Percentiles rank a stretch among this genome's conserved stretches.
Conservation (phyloP, 1,284 basidiomycete species). For the Ganoderma resinaceum region DNA sequence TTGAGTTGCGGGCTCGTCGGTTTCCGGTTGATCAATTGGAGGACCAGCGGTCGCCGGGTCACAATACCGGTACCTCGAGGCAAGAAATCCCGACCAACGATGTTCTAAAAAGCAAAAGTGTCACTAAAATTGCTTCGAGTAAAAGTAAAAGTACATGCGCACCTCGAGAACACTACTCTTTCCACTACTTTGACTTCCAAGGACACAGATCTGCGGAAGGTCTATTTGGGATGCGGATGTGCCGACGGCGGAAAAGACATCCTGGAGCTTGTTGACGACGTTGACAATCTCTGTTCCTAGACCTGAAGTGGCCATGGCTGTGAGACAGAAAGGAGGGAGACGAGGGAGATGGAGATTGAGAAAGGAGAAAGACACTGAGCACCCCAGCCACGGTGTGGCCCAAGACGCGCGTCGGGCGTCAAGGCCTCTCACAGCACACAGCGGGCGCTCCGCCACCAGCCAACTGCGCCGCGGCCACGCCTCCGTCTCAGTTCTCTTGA, state of each 20-base stretch:
- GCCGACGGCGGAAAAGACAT: constrained; percentile 86
- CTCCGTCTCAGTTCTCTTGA: too few relatives aligned
- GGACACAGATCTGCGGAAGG: constrained; percentile 87
- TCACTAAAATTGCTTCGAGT: background rate
- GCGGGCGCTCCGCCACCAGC: background rate
- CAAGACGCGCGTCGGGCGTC: constrained; percentile 30
- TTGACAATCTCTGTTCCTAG: constrained; percentile 81
- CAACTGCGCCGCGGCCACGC: background rate
- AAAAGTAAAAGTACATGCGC: constrained; percentile 29
- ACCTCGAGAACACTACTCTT: constrained; percentile 90
- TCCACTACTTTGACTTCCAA: constrained; percentile 87
- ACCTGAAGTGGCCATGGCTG: constrained; percentile 59
- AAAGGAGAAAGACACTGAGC: constrained; percentile 24
- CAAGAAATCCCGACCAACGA: constrained; percentile 96
- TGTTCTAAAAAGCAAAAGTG: constrained; percentile 68
- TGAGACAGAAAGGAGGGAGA: constrained; percentile 6
- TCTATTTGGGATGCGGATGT: constrained; percentile 79
- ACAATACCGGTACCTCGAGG: constrained; percentile 98
- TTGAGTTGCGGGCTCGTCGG: constrained; percentile 56
- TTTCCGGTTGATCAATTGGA: constrained; percentile 93
- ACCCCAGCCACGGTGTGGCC: constrained; percentile 27
- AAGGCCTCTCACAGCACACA: background rate
- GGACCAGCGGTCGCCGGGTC: constrained; percentile 91
- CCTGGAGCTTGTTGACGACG: constrained; percentile 85
- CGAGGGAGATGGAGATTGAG: constrained; percentile 18